A percentile compares a stretch with the other conserved stretches of the same genome.
phyloP scores from a whole-genome alignment of 2,329 filamentous ascomycete species.

The Fusarium sp. region DNA sequence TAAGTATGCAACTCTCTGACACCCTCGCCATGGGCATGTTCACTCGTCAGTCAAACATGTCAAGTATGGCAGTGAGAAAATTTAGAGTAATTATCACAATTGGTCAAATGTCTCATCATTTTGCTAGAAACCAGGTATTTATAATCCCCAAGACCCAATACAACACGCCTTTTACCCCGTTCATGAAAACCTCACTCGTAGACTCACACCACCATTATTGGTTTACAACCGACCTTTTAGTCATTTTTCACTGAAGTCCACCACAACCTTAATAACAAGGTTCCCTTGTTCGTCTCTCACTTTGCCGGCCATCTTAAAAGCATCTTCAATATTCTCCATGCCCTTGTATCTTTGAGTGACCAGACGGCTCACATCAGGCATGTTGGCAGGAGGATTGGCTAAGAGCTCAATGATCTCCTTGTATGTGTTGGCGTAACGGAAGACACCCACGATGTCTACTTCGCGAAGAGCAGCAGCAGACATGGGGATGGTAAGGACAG shows the following conservation, averaged over 20 bases:
- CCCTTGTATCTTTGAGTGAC: conserved; percentile 78
- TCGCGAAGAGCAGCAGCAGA: conserved; percentile 76
- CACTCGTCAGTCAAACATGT: too few relatives aligned
- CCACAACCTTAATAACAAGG: conserved; percentile 80
- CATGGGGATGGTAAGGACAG: conserved; percentile 76
- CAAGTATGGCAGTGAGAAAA: background rate
- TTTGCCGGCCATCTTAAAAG: conserved; percentile 78
- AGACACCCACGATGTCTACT: conserved; percentile 77
- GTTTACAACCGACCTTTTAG: conserved; percentile 27
- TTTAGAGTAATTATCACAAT: background rate
- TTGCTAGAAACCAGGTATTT: background rate
- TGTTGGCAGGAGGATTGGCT: conserved; percentile 58
- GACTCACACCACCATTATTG: conserved; percentile 1
- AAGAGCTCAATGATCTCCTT: conserved; percentile 64
- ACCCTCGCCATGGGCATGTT: background rate
- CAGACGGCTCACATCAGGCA: conserved; percentile 75
- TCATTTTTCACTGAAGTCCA: conserved; percentile 56
- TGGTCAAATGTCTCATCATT: conserved; percentile 6
- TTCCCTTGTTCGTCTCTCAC: conserved; percentile 76
- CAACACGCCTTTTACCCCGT: conserved; percentile 25
- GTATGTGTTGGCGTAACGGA: conserved; percentile 82
- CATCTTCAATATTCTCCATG: conserved; percentile 70
- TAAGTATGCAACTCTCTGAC: background rate
- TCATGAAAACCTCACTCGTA: conserved; percentile 18
- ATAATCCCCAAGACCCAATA: background rate